Evolutionary conservation across 805 yeast genomes (phyloP).

Genomic region (Kuraishia hungarica): DNA sequence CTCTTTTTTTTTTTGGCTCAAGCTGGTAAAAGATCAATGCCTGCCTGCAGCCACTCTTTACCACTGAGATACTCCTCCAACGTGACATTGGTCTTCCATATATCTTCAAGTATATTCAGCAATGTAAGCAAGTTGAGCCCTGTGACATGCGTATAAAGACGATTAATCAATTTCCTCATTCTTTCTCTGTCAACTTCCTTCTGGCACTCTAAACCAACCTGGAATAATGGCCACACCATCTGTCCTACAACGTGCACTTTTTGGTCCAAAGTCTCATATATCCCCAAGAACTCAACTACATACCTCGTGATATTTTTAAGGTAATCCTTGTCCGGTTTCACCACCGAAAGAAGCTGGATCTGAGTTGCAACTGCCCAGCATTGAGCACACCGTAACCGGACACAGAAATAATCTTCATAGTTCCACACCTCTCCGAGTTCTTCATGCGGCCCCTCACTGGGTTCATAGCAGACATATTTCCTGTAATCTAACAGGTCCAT

Average conservation of each 20-base stretch:
- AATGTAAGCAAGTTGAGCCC: constrained; percentile 33
- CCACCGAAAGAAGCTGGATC: constrained; percentile 19
- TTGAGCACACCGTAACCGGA: constrained; percentile 27
- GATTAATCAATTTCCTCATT: constrained; percentile 21
- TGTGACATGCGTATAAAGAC: constrained; percentile 25
- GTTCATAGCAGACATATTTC: constrained; percentile 19
- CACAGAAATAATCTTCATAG: constrained; percentile 12
- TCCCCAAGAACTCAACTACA: constrained; percentile 31
- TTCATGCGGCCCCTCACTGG: constrained; percentile 1
- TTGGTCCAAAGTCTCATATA: constrained; percentile 29
- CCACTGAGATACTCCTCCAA: constrained; percentile 28
- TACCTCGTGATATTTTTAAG: constrained; percentile 14
- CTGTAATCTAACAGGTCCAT: constrained; percentile 21
- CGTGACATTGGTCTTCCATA: constrained; percentile 26
- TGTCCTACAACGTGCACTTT: constrained; percentile 31
- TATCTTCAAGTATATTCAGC: constrained; percentile 24
- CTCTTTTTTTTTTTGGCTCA: not conserved
- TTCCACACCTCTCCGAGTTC: not conserved
- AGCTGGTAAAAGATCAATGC: constrained; percentile 31
- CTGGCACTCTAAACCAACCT: constrained; percentile 31
- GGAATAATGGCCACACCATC: constrained; percentile 46
- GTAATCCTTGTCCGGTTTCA: constrained; percentile 18
- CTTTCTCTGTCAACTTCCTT: constrained; percentile 19
- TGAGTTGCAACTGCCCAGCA: constrained; percentile 32
- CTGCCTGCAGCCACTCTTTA: constrained; percentile 31